Percentiles rank a stretch among this genome's conserved stretches.
Conservation (phyloP, 139 green algal species). For the Haematococcus lacustris region DNA sequence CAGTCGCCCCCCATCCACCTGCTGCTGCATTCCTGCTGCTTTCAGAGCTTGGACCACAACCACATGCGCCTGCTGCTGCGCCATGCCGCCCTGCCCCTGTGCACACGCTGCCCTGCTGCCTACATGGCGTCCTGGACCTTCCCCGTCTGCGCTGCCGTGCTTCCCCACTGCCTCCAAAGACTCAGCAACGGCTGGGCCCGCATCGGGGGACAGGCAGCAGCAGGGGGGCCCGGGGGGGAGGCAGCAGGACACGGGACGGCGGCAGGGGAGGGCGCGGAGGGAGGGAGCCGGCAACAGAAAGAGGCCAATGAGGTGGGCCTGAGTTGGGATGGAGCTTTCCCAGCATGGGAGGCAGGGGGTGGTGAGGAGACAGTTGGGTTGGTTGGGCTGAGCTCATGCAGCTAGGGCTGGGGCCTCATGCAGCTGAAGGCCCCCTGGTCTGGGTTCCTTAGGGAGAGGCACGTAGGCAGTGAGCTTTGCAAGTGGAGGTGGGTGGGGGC, state of each 20-base stretch:
- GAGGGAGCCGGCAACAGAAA: neutral
- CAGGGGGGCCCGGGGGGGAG: neutral
- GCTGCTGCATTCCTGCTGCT: neutral
- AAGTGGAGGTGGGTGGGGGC: too few relatives aligned
- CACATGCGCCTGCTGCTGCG: slow-evolving; percentile 58
- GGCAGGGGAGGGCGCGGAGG: slow-evolving; percentile 2
- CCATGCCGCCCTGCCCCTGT: slow-evolving; percentile 48
- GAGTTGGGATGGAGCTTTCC: too few relatives aligned
- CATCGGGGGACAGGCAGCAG: neutral
- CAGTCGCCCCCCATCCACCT: neutral
- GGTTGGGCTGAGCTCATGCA: too few relatives aligned
- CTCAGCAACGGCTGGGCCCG: slow-evolving; percentile 14
- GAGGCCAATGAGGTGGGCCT: neutral
- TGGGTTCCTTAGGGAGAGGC: too few relatives aligned
- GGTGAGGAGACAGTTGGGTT: too few relatives aligned
- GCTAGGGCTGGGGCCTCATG: too few relatives aligned
- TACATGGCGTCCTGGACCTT: slow-evolving; percentile 31
- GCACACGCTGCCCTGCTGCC: slow-evolving; percentile 31
- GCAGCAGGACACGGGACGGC: neutral
- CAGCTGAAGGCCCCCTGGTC: too few relatives aligned
- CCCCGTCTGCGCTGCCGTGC: slow-evolving; percentile 21
- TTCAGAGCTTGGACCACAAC: slow-evolving; percentile 38
- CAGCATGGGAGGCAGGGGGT: too few relatives aligned
- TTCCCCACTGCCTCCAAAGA: slow-evolving; percentile 16
- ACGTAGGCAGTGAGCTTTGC: too few relatives aligned